A percentile compares a stretch with the other conserved stretches of the same genome.
Conservation (phyloP, 495 filamentous ascomycete genomes). For the Penicillium argentinense region DNA sequence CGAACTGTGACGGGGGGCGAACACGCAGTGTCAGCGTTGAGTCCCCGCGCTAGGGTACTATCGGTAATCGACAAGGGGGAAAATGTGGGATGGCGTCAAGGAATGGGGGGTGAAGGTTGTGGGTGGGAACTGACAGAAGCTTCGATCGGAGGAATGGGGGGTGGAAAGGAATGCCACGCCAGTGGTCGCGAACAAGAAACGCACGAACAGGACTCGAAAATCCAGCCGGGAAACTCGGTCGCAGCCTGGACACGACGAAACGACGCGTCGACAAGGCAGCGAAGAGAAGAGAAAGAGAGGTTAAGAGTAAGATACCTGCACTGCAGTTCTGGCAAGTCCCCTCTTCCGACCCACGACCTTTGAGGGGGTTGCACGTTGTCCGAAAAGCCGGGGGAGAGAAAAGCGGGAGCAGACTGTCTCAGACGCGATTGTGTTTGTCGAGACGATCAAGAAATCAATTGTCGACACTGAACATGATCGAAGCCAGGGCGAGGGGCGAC, state of each 20-base stretch:
- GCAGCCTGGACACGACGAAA: constrained; percentile 45
- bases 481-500: constrained; percentile 64
- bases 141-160: constrained; percentile 55
- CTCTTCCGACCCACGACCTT: constrained; percentile 18
- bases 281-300: constrained; percentile 13
- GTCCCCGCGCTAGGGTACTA: constrained; percentile 11
- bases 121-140: constrained; percentile 45
- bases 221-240: constrained; percentile 11
- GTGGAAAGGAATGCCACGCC: constrained; percentile 17
- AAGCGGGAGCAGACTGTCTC: constrained; percentile 57
- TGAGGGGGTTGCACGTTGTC: constrained; percentile 21
- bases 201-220: constrained; percentile 4
- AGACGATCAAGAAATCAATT: constrained; percentile 60
- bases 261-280: constrained; percentile 29
- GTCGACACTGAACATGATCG: constrained; percentile 60
- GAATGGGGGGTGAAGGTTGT: constrained; percentile 14
- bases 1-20: constrained; percentile 11
- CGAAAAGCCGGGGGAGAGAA: constrained; percentile 11
- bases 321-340: constrained; percentile 26
- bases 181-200: constrained; percentile 19
- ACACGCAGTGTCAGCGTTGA: constrained; percentile 12
- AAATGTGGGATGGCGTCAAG: constrained; percentile 17
- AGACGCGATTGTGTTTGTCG: constrained; percentile 58
- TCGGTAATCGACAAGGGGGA: constrained; percentile 18
- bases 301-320: constrained; percentile 38